Percentiles rank a stretch among this genome's conserved stretches.
These are phyloP conservation scores for Camelina neglecta DNA, from an alignment of 345 rosid genomes.

Conservation along the genomic window DNA sequence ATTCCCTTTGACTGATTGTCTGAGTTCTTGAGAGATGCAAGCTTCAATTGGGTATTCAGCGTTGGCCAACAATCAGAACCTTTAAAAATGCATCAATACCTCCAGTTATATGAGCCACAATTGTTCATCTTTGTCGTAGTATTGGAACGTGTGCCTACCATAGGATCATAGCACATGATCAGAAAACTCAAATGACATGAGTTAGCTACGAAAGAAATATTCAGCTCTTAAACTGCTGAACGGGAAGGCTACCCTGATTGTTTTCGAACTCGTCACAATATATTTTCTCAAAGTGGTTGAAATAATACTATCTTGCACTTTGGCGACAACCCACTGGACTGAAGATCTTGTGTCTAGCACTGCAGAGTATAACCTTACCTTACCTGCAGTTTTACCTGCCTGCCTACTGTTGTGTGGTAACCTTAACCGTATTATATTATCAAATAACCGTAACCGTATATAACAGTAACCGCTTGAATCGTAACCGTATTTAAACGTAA, in stretches of 20 bases:
- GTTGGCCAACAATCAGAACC: constrained; percentile 81
- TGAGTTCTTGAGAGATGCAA: constrained; percentile 51
- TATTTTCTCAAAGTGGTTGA: constrained; percentile 63
- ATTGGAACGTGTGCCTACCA: constrained; percentile 71
- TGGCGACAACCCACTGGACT: constrained; percentile 67
- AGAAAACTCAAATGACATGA: constrained; percentile 16
- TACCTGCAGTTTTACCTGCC: too few relatives aligned
- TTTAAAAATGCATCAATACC: constrained; percentile 68
- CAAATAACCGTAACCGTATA: too few relatives aligned
- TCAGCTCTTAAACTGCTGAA: constrained; percentile 26
- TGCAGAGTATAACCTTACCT: constrained; percentile 48
- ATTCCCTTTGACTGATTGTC: constrained; percentile 54
- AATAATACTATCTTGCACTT: constrained; percentile 71
- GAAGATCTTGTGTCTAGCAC: constrained; percentile 56
- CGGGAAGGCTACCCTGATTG: constrained; percentile 57
- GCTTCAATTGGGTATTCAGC: constrained; percentile 40
- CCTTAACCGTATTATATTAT: too few relatives aligned
- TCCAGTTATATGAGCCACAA: constrained; percentile 64
- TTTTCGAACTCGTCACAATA: constrained; percentile 57
- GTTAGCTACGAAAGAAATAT: too few relatives aligned
- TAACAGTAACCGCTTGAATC: too few relatives aligned
- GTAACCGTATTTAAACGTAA: too few relatives aligned
- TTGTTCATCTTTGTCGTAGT: constrained; percentile 67
- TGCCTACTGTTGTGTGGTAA: too few relatives aligned
- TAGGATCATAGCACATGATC: constrained; percentile 19